Conservation (phyloP, 31 red algal genomes). For the Pterothamnion heteromorphum region DNA sequence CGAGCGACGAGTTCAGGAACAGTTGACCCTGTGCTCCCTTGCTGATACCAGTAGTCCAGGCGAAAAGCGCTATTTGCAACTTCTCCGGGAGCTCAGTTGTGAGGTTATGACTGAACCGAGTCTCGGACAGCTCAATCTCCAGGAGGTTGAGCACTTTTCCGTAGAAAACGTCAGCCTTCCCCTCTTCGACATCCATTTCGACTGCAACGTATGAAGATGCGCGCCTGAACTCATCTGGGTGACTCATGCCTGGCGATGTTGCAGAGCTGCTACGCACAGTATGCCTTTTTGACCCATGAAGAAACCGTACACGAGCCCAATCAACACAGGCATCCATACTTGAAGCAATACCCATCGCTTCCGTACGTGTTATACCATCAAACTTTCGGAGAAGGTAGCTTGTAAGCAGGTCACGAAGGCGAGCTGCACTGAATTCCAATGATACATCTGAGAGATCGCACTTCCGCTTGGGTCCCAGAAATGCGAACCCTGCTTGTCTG, state of each 20-base stretch:
- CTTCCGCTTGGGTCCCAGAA: neutral
- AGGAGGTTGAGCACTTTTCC: neutral
- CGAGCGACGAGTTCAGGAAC: neutral
- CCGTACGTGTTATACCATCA: neutral
- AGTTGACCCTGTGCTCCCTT: neutral
- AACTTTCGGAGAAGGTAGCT: neutral
- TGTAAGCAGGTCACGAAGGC: neutral
- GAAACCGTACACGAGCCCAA: too few relatives aligned
- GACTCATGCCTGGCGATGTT: too few relatives aligned
- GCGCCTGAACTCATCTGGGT: too few relatives aligned
- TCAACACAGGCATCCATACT: too few relatives aligned
- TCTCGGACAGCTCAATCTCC: neutral
- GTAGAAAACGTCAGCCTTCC: constrained; percentile 29
- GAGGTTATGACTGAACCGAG: too few relatives aligned
- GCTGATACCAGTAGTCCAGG: neutral
- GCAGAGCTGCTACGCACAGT: too few relatives aligned
- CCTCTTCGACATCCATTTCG: neutral
- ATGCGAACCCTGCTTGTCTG: neutral
- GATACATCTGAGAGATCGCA: neutral
- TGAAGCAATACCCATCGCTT: too few relatives aligned
- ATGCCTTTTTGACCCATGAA: too few relatives aligned
- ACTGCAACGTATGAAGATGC: neutral
- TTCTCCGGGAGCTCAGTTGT: too few relatives aligned
- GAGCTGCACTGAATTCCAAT: neutral
- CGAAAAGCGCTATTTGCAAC: neutral